Conservation (phyloP, 1,139 yeast species). For the Saccharomyces pastorianus region DNA sequence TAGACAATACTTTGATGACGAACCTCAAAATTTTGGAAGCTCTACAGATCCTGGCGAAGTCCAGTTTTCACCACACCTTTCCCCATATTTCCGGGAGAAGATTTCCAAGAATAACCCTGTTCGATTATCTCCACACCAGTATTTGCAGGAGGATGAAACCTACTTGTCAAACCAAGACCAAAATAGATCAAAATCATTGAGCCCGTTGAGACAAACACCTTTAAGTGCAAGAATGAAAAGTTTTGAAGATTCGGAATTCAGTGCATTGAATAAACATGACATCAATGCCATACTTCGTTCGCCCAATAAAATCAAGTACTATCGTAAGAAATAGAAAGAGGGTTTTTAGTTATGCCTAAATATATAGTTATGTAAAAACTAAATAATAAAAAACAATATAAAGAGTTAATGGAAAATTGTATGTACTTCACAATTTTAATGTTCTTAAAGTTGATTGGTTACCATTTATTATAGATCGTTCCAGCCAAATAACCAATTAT, state of each 20-base stretch:
- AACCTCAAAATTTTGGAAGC: background rate
- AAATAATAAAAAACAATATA: background rate
- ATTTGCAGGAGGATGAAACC: background rate
- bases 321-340: background rate
- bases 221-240: background rate
- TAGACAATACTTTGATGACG: background rate
- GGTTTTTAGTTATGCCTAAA: background rate
- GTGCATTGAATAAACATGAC: background rate
- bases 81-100: background rate
- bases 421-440: background rate
- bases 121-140: background rate
- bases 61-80: background rate
- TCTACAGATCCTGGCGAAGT: too few relatives aligned
- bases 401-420: background rate
- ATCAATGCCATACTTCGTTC: background rate
- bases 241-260: background rate
- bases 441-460: too few relatives aligned
- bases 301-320: background rate
- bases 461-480: slow-evolving; percentile 36
- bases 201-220: background rate
- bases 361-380: background rate
- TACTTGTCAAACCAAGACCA: background rate
- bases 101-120: background rate
- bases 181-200: background rate
- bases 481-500: slow-evolving; percentile 48